Evolutionary conservation across 768 basidiomycete species (phyloP), one percentile per base, ranked within the genome.

Genomic region (Pleurotus platypus): DNA sequence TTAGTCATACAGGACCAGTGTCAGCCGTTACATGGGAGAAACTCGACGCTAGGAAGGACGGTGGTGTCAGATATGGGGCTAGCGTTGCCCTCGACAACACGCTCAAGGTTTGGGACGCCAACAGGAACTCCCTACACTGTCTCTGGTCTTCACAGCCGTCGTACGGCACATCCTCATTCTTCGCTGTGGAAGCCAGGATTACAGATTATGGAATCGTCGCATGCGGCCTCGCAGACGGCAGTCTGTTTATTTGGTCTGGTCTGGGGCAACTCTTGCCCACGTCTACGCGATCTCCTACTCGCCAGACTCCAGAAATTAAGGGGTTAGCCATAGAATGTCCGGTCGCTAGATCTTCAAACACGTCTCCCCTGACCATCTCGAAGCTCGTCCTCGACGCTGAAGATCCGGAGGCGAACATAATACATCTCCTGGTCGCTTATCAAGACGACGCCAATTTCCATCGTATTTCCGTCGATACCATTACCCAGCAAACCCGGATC

Each of bases 81-180:
- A 87, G 84, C 4, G 84, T 73, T 1, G 83, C 81, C 4, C 65
- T 72, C 1, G 89, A 92, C 61, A 89, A 89, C 0, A 69, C 72
- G 20, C 77, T 90, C 61, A 93, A 92, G 66, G 60, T 94, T 2
- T 93, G 92, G 92, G 80, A 87, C 57, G 70, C 78, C 13, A 81
- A 77, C 61, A 71, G 70, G 3, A 54, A 42, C 39, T 4, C 39
- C 5, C 67, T 83, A 12, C 62, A 59, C n/a, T 86, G 85, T 58
- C 51, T 86, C 18, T 92, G 89, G 90, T 79, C 83, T 1, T 89
- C 85, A 16, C 69, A 75, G 15, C 51, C 51, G 2, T 22, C 13
- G 0, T 1, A 40, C 12, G 39, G 27, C 9, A 35, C 30, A 9
- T 20, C 51, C 6, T 8, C 51, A 5, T 54, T 38, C 61, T 60